These are phyloP conservation scores for Wickerhamiella lipophila DNA, from an alignment of 805 yeast genomes.

Conservation along the genomic window DNA sequence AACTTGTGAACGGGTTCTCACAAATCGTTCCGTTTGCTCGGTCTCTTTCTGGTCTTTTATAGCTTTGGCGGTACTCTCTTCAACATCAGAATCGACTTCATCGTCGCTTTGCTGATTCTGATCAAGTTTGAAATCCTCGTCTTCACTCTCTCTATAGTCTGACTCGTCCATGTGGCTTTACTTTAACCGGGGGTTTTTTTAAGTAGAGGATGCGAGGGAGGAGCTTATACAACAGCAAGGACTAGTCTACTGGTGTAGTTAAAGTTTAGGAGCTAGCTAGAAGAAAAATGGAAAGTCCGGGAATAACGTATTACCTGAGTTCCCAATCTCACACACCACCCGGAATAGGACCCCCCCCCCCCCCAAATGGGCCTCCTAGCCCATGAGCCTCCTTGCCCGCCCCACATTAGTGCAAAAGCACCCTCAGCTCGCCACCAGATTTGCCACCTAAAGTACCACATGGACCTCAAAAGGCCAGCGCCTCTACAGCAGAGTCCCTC, in stretches of 20 bases:
- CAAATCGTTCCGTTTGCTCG: constrained; percentile 3
- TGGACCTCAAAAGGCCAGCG: constrained; percentile 7
- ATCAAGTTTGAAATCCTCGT: constrained; percentile 44
- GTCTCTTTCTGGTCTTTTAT: constrained; percentile 27
- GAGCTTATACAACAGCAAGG: background rate
- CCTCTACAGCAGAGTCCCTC: constrained; percentile 2
- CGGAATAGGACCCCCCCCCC: too few relatives aligned
- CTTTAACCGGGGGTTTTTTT: too few relatives aligned
- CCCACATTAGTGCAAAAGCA: background rate
- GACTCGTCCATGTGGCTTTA: constrained; percentile 23
- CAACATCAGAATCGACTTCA: constrained; percentile 30
- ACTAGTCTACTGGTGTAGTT: background rate
- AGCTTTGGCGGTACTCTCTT: constrained; percentile 35
- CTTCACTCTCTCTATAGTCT: constrained; percentile 44
- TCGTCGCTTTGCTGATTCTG: constrained; percentile 20
- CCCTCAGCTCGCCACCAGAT: background rate
- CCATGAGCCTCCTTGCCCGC: too few relatives aligned
- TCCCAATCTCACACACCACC: background rate
- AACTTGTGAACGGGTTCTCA: constrained; percentile 6
- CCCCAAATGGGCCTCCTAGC: too few relatives aligned
- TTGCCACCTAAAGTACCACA: background rate
- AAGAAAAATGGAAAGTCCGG: background rate
- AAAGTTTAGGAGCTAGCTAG: background rate
- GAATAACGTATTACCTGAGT: background rate
- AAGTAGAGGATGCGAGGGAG: background rate